Evolutionary conservation across 2,329 filamentous ascomycete species (phyloP).

Genomic region (Diplodia corticola): DNA sequence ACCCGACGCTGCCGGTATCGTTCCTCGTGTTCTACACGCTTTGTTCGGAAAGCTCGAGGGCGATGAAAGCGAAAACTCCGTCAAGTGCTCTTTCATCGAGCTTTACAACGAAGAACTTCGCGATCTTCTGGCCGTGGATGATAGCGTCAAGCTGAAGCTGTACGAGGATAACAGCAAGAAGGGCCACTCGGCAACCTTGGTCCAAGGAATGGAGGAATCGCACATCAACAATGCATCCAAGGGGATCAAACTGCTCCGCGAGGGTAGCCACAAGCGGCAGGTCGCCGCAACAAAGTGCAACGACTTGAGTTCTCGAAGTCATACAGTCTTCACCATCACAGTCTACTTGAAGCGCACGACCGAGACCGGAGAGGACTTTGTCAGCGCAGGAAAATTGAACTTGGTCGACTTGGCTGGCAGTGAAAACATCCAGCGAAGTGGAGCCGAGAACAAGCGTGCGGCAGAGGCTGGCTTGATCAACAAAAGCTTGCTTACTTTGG

Average conservation of each 20-base stretch:
- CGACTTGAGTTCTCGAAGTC: constrained; percentile 92
- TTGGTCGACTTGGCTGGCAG: constrained; percentile 95
- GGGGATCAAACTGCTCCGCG: constrained; percentile 84
- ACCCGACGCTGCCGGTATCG: constrained; percentile 90
- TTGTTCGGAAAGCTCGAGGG: constrained; percentile 82
- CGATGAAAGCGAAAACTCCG: constrained; percentile 76
- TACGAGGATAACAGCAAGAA: constrained; percentile 88
- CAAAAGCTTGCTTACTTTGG: constrained; percentile 92
- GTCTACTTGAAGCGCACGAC: constrained; percentile 80
- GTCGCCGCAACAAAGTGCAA: constrained; percentile 99
- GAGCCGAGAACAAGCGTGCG: constrained; percentile 96
- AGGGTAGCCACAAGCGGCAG: constrained; percentile 89
- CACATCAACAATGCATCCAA: constrained; percentile 83
- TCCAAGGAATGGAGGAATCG: constrained; percentile 97
- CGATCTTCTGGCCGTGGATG: constrained; percentile 81
- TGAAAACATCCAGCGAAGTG: constrained; percentile 95
- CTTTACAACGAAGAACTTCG: constrained; percentile 97
- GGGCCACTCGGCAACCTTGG: constrained; percentile 79
- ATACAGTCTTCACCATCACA: constrained; percentile 96
- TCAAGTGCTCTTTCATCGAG: constrained; percentile 98
- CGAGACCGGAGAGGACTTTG: constrained; percentile 83
- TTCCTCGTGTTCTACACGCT: constrained; percentile 83
- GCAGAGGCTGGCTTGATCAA: constrained; percentile 96
- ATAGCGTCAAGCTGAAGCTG: constrained; percentile 86
- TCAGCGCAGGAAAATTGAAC: constrained; percentile 91